Conservation (phyloP, 257 asterid genomes). For the Echium plantagineum region DNA sequence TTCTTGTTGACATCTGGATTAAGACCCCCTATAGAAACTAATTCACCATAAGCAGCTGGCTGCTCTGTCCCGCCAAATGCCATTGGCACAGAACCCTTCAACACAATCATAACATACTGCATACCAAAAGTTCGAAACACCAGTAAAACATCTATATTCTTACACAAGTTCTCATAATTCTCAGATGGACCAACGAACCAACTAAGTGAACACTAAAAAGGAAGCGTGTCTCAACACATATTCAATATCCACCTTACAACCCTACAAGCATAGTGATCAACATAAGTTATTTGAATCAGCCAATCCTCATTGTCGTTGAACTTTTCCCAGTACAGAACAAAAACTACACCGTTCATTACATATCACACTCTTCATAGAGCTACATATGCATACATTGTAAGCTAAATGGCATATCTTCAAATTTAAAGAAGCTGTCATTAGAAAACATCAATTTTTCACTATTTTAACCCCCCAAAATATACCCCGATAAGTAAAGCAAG, state of each 20-base stretch:
- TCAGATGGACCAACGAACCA: not conserved
- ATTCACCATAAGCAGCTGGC: constrained; percentile 84
- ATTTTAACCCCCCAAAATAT: too few species aligned
- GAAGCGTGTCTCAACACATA: too few species aligned
- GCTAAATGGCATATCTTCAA: too few species aligned
- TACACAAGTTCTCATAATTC: not conserved
- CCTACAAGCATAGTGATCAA: too few species aligned
- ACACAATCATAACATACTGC: constrained; percentile 89
- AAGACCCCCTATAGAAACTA: constrained; percentile 79
- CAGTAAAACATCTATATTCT: not conserved
- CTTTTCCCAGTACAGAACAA: not conserved
- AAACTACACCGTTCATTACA: too few species aligned
- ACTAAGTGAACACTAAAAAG: not conserved
- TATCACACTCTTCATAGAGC: too few species aligned
- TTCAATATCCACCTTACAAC: too few species aligned
- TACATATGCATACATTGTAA: too few species aligned
- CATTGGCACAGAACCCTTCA: constrained; percentile 90
- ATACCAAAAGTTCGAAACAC: not conserved
- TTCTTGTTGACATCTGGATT: constrained; percentile 71
- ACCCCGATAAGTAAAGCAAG: too few species aligned
- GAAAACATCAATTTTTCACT: too few species aligned
- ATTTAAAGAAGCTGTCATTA: too few species aligned
- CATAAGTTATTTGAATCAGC: too few species aligned
- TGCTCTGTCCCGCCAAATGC: constrained; percentile 85
- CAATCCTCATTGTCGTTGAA: not conserved